Conservation (phyloP, 495 filamentous ascomycete genomes). For the Podospora pseudocomata region DNA sequence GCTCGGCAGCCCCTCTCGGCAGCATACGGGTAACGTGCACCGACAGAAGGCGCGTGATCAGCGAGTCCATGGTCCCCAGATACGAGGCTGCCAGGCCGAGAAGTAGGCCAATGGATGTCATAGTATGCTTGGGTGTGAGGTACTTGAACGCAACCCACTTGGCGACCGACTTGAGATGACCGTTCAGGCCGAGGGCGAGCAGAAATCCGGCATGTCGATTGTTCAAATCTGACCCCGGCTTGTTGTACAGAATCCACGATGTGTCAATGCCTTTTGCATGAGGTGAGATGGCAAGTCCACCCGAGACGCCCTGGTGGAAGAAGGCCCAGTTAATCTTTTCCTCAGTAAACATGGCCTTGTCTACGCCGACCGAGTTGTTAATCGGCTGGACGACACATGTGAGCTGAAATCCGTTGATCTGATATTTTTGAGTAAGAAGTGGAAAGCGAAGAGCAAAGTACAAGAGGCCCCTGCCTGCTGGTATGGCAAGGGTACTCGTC, state of each 20-base stretch:
- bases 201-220: constrained; percentile 94
- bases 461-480: constrained; percentile 77
- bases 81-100: constrained; percentile 90
- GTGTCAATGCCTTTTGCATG: constrained; percentile 93
- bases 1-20: constrained; percentile 82
- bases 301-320: constrained; percentile 92
- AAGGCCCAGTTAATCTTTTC: constrained; percentile 98
- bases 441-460: constrained; percentile 80
- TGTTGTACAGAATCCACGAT: constrained; percentile 98
- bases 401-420: constrained; percentile 80
- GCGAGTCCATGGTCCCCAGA: constrained; percentile 91
- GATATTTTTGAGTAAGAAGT: constrained; percentile 83
- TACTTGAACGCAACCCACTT: constrained; percentile 99
- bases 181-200: constrained; percentile 88
- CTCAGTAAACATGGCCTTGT: constrained; percentile 77
- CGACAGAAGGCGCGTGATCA: constrained; percentile 89
- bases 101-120: constrained; percentile 95
- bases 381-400: constrained; percentile 86
- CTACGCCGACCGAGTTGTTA: constrained; percentile 82
- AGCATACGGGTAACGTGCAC: constrained; percentile 97
- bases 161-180: constrained; percentile 85
- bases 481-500: constrained; percentile 80
- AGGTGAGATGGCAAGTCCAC: constrained; percentile 83
- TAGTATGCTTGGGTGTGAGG: constrained; percentile 93
- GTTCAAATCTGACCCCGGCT: constrained; percentile 76